phyloP scores from a whole-genome alignment of 1,284 basidiomycete genomes.

The Fomitopsis schrenkii region DNA sequence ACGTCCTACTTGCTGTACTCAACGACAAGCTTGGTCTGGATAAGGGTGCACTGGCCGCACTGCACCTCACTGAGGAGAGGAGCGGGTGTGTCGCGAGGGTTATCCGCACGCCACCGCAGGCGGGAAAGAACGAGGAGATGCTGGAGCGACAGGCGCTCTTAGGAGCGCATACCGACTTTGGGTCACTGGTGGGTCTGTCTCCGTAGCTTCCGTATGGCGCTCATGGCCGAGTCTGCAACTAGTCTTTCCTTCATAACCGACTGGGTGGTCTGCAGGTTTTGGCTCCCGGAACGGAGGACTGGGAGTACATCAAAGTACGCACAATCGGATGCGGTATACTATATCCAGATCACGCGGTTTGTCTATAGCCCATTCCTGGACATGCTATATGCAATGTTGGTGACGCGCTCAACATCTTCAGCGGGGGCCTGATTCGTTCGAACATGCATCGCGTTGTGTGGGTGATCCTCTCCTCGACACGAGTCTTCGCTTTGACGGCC shows the following conservation, averaged over 20 bases:
- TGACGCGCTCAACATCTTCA: conserved; percentile 54
- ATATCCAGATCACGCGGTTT: neutral
- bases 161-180: conserved; percentile 10
- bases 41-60: neutral
- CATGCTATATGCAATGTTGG: conserved; percentile 61
- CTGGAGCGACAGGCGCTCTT: conserved; percentile 4
- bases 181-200: conserved; percentile 6
- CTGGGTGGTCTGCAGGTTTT: conserved; percentile 10
- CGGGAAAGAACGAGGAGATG: neutral
- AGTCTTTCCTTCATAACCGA: conserved; percentile 10
- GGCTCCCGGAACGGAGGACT: conserved; percentile 6
- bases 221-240: neutral
- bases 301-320: conserved; percentile 7
- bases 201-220: neutral
- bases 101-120: conserved; percentile 3
- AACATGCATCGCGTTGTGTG: conserved; percentile 51
- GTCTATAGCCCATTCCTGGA: conserved; percentile 47
- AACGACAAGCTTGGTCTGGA: conserved; percentile 26
- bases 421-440: conserved; percentile 53
- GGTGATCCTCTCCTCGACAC: conserved; percentile 10
- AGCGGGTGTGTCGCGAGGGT: conserved; percentile 5
- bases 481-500: too few relatives aligned
- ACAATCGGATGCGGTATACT: neutral
- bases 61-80: conserved; percentile 4
- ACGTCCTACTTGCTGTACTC: conserved; percentile 23